These are phyloP conservation scores for Termitomyces sp. DNA, from an alignment of 768 basidiomycete species.

Conservation along the genomic window DNA sequence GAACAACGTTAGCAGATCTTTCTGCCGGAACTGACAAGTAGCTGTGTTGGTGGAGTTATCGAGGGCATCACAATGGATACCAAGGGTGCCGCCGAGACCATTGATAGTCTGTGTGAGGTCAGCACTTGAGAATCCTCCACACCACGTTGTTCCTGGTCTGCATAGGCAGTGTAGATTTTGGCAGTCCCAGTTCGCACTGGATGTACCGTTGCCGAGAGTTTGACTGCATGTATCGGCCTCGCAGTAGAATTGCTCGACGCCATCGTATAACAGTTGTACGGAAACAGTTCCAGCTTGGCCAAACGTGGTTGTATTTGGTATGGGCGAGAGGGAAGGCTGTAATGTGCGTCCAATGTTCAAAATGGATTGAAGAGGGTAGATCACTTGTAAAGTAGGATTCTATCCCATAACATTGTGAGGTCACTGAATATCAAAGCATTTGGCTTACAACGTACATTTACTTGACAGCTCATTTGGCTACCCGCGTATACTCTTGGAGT, in stretches of 20 bases:
- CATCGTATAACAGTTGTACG: slow-evolving; percentile 75
- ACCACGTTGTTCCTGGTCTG: slow-evolving; percentile 66
- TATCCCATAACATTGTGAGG: slow-evolving; percentile 21
- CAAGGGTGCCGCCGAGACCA: slow-evolving; percentile 58
- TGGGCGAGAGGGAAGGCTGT: slow-evolving; percentile 64
- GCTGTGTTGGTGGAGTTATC: slow-evolving; percentile 42
- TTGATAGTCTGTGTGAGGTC: slow-evolving; percentile 66
- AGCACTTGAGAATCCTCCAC: slow-evolving; percentile 46
- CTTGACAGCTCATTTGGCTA: slow-evolving; percentile 81
- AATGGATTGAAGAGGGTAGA: slow-evolving; percentile 69
- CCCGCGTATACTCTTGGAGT: slow-evolving; percentile 70
- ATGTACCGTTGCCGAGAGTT: slow-evolving; percentile 33
- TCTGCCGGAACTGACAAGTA: slow-evolving; percentile 77
- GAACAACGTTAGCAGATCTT: slow-evolving; percentile 62
- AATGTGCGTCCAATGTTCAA: slow-evolving; percentile 80
- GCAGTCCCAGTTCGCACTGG: slow-evolving; percentile 64
- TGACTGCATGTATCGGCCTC: slow-evolving; percentile 69
- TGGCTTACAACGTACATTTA: slow-evolving; percentile 55
- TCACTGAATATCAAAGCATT: background rate
- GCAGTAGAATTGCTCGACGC: slow-evolving; percentile 89
- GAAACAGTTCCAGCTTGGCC: slow-evolving; percentile 50
- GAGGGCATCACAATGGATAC: slow-evolving; percentile 59
- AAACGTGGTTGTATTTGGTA: slow-evolving; percentile 59
- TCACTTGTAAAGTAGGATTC: slow-evolving; percentile 80
- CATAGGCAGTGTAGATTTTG: slow-evolving; percentile 74